Evolutionary conservation across 108 stramenopile genomes (phyloP).

Genomic region (Mayamaea pseudoterrestris): DNA sequence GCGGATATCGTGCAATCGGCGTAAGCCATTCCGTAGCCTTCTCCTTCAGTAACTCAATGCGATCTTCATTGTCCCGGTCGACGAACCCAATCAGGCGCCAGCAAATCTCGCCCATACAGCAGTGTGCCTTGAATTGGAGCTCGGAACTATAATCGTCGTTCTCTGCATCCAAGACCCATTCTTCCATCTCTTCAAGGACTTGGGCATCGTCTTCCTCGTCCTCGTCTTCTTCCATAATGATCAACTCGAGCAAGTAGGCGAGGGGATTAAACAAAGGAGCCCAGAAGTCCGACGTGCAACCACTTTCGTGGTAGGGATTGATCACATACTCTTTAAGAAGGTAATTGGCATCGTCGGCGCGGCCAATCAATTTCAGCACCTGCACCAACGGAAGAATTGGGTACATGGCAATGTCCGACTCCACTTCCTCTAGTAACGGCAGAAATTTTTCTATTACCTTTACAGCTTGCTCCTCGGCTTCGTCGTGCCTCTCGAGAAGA

Average conservation of each 20-base stretch:
- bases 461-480: constrained; percentile 5
- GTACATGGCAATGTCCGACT: constrained; percentile 8
- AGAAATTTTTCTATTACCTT: constrained; percentile 7
- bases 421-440: constrained; percentile 5
- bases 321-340: constrained; percentile 7
- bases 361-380: constrained; percentile 3
- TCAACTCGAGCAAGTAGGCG: constrained; percentile 9
- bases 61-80: constrained; percentile 4
- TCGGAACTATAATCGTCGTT: constrained; percentile 3
- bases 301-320: constrained; percentile 12
- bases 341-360: constrained; percentile 9
- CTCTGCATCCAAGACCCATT: constrained; percentile 15
- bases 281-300: constrained; percentile 3
- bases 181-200: constrained; percentile 8
- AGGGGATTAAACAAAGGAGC: constrained; percentile 17
- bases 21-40: constrained; percentile 7
- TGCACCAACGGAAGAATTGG: constrained; percentile 6
- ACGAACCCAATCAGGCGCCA: constrained; percentile 6
- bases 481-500: constrained; percentile 6
- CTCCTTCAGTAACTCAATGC: constrained; percentile 1
- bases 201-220: constrained; percentile 7
- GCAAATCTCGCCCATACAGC: constrained; percentile 21
- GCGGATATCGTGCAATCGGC: constrained; percentile 9
- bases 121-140: constrained; percentile 10
- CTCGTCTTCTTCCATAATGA: constrained; percentile 13